Evolutionary conservation across 176 grass and related monocot genomes (phyloP).

Genomic region (Zizania latifolia): DNA sequence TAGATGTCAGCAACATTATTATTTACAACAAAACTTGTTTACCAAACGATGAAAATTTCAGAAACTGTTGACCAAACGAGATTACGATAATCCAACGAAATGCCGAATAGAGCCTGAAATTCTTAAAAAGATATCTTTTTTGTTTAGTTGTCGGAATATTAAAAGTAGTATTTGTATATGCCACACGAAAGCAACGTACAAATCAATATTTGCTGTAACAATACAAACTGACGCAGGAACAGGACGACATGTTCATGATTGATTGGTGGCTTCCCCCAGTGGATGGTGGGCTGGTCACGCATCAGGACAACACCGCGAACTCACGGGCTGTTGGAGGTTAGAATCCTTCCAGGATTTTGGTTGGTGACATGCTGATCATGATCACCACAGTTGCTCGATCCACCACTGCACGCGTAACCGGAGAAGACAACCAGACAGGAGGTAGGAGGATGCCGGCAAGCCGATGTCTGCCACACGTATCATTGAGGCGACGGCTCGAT

Average conservation of each 20-base stretch:
- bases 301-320: constrained; percentile 20
- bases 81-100: too few species aligned
- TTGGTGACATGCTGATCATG: neutral
- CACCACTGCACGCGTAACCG: neutral
- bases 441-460: neutral
- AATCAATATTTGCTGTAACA: constrained; percentile 8
- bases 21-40: too few species aligned
- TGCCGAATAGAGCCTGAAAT: too few species aligned
- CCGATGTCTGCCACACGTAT: neutral
- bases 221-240: neutral
- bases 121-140: neutral
- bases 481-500: too few species aligned
- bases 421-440: neutral
- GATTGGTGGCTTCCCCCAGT: neutral
- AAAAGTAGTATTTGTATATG: neutral
- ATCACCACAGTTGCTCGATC: too few species aligned
- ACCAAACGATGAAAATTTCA: too few species aligned
- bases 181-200: neutral
- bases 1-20: too few species aligned
- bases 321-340: constrained; percentile 31
- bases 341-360: neutral
- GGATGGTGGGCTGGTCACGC: constrained; percentile 5
- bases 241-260: neutral
- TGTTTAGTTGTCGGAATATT: neutral
- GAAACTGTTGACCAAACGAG: too few species aligned